Evolutionary conservation across 768 basidiomycete genomes (phyloP), one percentile per base, ranked within the genome.

Genomic region (Lenzites betulinus): DNA sequence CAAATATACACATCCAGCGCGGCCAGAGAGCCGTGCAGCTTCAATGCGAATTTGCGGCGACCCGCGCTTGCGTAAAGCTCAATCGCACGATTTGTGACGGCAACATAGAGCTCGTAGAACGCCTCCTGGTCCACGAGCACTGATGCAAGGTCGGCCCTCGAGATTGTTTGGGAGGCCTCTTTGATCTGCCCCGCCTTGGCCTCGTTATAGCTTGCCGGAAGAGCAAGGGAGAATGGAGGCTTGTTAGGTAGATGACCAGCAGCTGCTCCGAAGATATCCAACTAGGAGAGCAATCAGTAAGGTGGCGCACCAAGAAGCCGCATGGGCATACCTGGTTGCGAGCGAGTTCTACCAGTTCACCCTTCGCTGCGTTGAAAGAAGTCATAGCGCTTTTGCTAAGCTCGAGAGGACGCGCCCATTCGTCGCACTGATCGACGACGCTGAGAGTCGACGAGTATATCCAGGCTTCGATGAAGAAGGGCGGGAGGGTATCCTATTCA

Each of bases 401-500:
- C 23, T 79, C 76, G 59, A 78, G 74, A 1, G 72, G 64, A n/a
- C 75, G 71, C 12, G 82, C 80, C 92, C 93, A 95, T 2, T 74
- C 73, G 63, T 92, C 88, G 66, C 89, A 92, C 65, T 88, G 87
- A 13, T 92, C 87, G 26, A 94, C 85, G 44, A 89, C 86, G 63
- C 88, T 92, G 44, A 95, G 78, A 20, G 93, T 87, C 0, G 95
- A 93, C 18, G 91, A 93, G 74, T 93, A 98, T 35, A 84, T 89
- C 97, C 97, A 99, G 0, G 92, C 89, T 70, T 97, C 92, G 35
- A 97, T 79, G 70, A 96, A 97, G 68, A 88, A 84, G 18, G 77
- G 76, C 0, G 89, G 82, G 23, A 90, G 76, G 4, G 77, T 79
- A 35, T 67, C 70, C 83, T 87, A 33, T 11, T 33, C 30, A 4